Evolutionary conservation across 2,329 filamentous ascomycete species (phyloP).

Genomic region (Colletotrichum sp.): DNA sequence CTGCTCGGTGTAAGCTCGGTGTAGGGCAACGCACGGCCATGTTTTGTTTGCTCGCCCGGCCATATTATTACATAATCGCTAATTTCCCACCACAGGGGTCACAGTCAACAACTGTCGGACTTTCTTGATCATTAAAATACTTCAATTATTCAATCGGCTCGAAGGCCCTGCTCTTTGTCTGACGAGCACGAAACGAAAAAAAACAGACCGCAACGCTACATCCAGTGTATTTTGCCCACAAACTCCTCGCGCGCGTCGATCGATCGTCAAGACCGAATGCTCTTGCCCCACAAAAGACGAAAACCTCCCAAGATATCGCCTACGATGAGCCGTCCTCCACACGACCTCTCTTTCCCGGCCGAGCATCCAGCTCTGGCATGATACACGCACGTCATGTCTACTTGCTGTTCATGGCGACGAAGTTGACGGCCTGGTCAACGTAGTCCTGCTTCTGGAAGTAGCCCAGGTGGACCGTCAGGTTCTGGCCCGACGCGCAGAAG

Average conservation of each 20-base stretch:
- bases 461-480: slow-evolving; percentile 10
- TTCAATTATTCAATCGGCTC: neutral
- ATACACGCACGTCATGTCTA: neutral
- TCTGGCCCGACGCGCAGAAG: slow-evolving; percentile 15
- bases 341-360: neutral
- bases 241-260: slow-evolving; percentile 1
- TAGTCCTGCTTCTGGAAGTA: slow-evolving; percentile 17
- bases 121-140: neutral
- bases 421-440: neutral
- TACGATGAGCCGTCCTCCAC: neutral
- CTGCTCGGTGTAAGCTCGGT: neutral
- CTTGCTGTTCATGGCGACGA: neutral
- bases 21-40: rapidly evolving
- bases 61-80: neutral
- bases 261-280: slow-evolving; percentile 15
- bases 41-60: neutral
- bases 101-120: neutral
- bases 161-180: neutral
- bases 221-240: neutral
- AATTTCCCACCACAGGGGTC: neutral
- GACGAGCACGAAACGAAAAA: neutral
- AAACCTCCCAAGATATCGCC: neutral
- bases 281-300: neutral
- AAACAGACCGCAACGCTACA: neutral
- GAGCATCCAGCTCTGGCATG: slow-evolving; percentile 4